phyloP scores from a whole-genome alignment of 2,329 filamentous ascomycete species.

The Hortaea werneckii region DNA sequence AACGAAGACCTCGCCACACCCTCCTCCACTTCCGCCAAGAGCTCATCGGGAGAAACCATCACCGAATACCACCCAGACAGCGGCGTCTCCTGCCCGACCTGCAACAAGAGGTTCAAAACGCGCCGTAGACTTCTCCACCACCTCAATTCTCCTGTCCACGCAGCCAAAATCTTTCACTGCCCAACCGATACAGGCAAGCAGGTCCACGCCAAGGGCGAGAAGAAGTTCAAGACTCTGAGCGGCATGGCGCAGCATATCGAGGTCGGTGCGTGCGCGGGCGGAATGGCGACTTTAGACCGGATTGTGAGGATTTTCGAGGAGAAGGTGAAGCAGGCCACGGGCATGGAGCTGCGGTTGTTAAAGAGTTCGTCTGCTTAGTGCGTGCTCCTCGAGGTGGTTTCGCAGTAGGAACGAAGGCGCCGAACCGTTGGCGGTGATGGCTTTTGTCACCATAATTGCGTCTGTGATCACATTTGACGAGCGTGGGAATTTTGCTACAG shows the following conservation, averaged over 20 bases:
- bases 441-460: no score
- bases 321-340: slow-evolving; percentile 1
- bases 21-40: background rate
- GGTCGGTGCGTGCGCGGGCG: slow-evolving; percentile 5
- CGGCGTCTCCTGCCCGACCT: slow-evolving; percentile 7
- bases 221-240: slow-evolving; percentile 11
- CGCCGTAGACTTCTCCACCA: slow-evolving; percentile 6
- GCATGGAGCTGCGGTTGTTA: slow-evolving; percentile 1
- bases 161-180: slow-evolving; percentile 7
- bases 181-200: slow-evolving; percentile 1
- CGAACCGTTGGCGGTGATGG: no score
- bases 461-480: no score
- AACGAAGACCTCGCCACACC: background rate
- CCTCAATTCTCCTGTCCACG: slow-evolving; percentile 7
- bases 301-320: slow-evolving; percentile 2
- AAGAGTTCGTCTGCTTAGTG: no score
- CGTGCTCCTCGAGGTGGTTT: no score
- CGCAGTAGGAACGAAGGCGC: no score
- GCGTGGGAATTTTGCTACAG: background rate
- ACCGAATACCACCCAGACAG: background rate
- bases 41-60: background rate
- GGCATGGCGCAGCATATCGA: slow-evolving; percentile 12
- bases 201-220: background rate
- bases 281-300: background rate
- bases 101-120: slow-evolving; percentile 4